Percentiles rank a stretch among this genome's conserved stretches.
These are phyloP conservation scores for Dichomitus squalens DNA, from an alignment of 1,284 basidiomycete genomes.

Conservation along the genomic window DNA sequence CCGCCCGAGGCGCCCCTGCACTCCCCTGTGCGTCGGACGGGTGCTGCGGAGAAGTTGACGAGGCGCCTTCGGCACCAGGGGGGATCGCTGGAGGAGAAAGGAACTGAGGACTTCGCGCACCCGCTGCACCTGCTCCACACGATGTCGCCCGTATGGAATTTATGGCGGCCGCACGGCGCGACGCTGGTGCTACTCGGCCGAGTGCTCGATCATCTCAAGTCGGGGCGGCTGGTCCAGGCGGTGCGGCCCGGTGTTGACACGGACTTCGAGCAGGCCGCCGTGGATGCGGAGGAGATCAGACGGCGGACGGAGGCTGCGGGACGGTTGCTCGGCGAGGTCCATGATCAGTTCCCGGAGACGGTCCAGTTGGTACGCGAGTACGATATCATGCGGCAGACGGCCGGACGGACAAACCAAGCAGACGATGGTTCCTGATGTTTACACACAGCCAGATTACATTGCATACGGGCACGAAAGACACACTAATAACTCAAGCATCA, in stretches of 20 bases:
- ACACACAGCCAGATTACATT: slow-evolving; percentile 20
- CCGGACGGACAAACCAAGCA: slow-evolving; percentile 2
- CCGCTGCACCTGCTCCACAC: slow-evolving; percentile 63
- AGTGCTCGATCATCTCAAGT: slow-evolving; percentile 48
- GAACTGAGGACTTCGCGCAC: slow-evolving; percentile 46
- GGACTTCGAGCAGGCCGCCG: slow-evolving; percentile 20
- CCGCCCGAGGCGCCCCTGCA: slow-evolving; percentile 36
- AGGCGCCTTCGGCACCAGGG: slow-evolving; percentile 14
- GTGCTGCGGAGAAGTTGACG: slow-evolving; percentile 23
- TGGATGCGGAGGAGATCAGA: slow-evolving; percentile 30
- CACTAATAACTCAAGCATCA: slow-evolving; percentile 21
- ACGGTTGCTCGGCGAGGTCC: slow-evolving; percentile 45
- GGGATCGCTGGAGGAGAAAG: slow-evolving; percentile 23
- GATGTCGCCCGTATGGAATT: slow-evolving; percentile 63
- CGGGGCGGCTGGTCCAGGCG: slow-evolving; percentile 53
- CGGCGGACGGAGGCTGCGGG: slow-evolving; percentile 37
- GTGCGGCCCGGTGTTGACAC: slow-evolving; percentile 28
- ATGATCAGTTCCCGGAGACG: slow-evolving; percentile 51
- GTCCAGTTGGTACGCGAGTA: slow-evolving; percentile 44
- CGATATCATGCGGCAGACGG: slow-evolving; percentile 20
- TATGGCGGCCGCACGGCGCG: slow-evolving; percentile 63
- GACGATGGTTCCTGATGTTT: slow-evolving; percentile 14
- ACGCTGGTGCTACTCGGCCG: slow-evolving; percentile 49
- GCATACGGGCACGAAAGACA: slow-evolving; percentile 11
- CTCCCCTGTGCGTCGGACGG: slow-evolving; percentile 30